A percentile compares a stretch with the other conserved stretches of the same genome.
phyloP scores from a whole-genome alignment of 2,329 filamentous ascomycete species.

The Fusarium miscanthi region DNA sequence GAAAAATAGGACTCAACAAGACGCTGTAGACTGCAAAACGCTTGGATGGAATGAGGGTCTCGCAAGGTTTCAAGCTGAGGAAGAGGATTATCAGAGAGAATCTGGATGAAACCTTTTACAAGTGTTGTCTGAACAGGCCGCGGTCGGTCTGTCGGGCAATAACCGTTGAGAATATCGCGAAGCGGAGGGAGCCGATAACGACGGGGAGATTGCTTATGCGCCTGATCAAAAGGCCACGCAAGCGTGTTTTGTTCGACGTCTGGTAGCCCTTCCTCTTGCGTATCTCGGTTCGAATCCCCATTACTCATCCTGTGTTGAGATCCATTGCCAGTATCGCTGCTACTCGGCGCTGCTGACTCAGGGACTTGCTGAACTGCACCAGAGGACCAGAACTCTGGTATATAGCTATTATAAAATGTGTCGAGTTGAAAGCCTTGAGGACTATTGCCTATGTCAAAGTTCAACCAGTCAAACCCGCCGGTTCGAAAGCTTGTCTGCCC shows the following conservation, averaged over 20 bases:
- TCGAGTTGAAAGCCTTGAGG: not conserved
- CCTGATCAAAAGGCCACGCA: constrained; percentile 4
- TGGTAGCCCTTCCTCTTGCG: accelerated
- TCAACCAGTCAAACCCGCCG: not conserved
- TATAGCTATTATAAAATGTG: not conserved
- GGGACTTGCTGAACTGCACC: not conserved
- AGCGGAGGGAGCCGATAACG: not conserved
- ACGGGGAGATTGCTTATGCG: not conserved
- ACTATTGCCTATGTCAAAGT: not conserved
- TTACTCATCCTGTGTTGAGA: not conserved
- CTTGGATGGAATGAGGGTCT: not conserved
- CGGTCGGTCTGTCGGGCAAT: not conserved
- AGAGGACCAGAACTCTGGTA: not conserved
- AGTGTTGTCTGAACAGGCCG: not conserved
- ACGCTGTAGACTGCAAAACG: not conserved
- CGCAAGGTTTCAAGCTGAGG: not conserved
- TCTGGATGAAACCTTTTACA: not conserved
- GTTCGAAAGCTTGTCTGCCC: not conserved
- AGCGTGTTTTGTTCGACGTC: not conserved
- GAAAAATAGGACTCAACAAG: not conserved
- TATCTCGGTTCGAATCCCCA: not conserved
- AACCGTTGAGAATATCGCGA: not conserved
- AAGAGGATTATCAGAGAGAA: not conserved
- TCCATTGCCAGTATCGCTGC: not conserved
- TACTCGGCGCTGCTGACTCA: not conserved